Evolutionary conservation across 768 basidiomycete genomes (phyloP).

Genomic region (Naematelia encephala): DNA sequence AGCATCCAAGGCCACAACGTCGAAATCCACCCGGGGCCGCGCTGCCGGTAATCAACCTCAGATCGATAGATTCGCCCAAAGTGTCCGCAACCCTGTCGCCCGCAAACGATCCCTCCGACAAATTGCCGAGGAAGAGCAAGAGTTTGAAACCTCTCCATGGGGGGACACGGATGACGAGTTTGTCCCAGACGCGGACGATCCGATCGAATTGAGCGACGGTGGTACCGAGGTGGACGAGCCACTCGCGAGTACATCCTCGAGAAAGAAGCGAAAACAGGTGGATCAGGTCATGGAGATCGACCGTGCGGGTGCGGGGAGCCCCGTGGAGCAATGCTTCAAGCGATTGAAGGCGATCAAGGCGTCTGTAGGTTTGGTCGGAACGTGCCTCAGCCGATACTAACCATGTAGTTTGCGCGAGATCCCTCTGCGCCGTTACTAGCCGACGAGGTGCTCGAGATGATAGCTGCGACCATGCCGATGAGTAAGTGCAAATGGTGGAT

Average conservation of each 20-base stretch:
- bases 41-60: constrained; percentile 9
- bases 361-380: constrained; percentile 18
- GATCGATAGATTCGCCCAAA: constrained; percentile 12
- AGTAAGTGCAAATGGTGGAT: no score
- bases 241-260: constrained; percentile 8
- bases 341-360: constrained; percentile 25
- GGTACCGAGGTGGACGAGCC: constrained; percentile 27
- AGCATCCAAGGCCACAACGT: constrained; percentile 4
- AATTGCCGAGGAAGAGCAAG: constrained; percentile 28
- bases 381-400: neutral
- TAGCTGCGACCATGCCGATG: constrained; percentile 38
- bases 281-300: constrained; percentile 12
- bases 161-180: constrained; percentile 39
- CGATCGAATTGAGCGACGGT: constrained; percentile 20
- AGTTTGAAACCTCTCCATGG: constrained; percentile 42
- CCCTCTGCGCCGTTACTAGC: constrained; percentile 30
- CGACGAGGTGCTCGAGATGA: constrained; percentile 37
- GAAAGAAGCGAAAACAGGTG: constrained; percentile 19
- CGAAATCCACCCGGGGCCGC: neutral
- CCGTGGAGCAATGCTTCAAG: constrained; percentile 29
- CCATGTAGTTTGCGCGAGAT: constrained; percentile 20
- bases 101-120: constrained; percentile 31
- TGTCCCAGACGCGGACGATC: constrained; percentile 17
- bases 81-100: constrained; percentile 25
- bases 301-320: constrained; percentile 16